These are phyloP conservation scores for Punica granatum DNA, from an alignment of 345 rosid genomes.

Conservation along the genomic window DNA sequence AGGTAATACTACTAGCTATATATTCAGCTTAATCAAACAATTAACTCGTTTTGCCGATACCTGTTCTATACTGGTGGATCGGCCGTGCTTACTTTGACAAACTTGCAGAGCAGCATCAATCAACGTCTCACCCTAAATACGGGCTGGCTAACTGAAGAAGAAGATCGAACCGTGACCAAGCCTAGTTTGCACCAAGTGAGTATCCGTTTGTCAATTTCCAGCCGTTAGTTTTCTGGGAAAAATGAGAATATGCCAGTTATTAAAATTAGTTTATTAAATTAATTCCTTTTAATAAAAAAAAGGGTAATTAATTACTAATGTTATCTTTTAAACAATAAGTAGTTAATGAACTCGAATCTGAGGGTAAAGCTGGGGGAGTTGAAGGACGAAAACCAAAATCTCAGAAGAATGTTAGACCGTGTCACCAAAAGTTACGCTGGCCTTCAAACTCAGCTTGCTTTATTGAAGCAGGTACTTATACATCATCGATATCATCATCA, in stretches of 20 bases:
- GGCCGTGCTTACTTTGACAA: neutral
- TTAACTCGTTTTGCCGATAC: no score
- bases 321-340: neutral
- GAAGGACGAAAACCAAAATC: slow-evolving; percentile 15
- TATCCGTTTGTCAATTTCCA: no score
- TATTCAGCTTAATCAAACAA: no score
- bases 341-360: slow-evolving; percentile 7
- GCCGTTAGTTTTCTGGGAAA: no score
- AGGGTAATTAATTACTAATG: neutral
- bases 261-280: neutral
- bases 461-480: slow-evolving; percentile 6
- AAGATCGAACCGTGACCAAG: neutral
- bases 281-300: no score
- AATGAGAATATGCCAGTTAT: neutral
- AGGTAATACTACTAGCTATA: slow-evolving; percentile 6
- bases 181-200: neutral
- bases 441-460: slow-evolving; percentile 12
- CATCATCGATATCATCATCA: no score
- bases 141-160: neutral
- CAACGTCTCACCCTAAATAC: neutral
- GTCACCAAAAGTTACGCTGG: slow-evolving; percentile 5
- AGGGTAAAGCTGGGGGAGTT: slow-evolving; percentile 7
- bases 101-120: neutral
- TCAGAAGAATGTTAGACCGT: slow-evolving; percentile 10
- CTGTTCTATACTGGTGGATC: neutral